A percentile compares a stretch with the other conserved stretches of the same genome.
Conservation (phyloP, 1,284 basidiomycete species). For the Tetrapyrgos nigripes region DNA sequence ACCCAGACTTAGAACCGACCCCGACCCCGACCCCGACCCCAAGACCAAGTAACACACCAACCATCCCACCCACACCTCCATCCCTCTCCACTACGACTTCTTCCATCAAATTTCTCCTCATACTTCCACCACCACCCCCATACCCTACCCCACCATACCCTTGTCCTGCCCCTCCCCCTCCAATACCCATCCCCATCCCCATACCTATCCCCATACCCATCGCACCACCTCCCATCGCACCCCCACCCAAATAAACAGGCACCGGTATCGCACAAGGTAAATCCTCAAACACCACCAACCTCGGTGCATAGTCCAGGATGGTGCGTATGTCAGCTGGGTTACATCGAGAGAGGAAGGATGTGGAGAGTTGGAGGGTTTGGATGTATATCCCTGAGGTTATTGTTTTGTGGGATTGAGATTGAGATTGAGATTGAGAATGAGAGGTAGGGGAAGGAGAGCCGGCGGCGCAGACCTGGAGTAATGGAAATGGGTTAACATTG, state of each 20-base stretch:
- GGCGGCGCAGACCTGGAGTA: slow-evolving; percentile 3
- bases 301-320: slow-evolving; percentile 68
- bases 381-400: slow-evolving; percentile 65
- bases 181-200: too few relatives aligned
- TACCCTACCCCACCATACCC: too few relatives aligned
- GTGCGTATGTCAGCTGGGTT: slow-evolving; percentile 66
- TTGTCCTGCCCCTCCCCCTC: too few relatives aligned
- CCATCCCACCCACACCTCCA: slow-evolving; percentile 58
- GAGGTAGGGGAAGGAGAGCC: slow-evolving; percentile 4
- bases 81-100: slow-evolving; percentile 50
- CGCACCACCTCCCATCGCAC: too few relatives aligned
- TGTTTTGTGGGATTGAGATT: slow-evolving; percentile 33
- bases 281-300: slow-evolving; percentile 66
- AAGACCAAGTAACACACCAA: slow-evolving; percentile 42
- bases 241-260: too few relatives aligned
- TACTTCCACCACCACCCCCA: too few relatives aligned
- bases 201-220: too few relatives aligned
- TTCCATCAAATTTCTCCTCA: slow-evolving; percentile 57
- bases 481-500: not conserved
- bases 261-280: too few relatives aligned
- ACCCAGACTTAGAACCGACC: not conserved
- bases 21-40: not conserved
- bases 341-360: slow-evolving; percentile 69
- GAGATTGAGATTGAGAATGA: slow-evolving; percentile 25
- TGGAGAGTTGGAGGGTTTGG: slow-evolving; percentile 71